A percentile compares a stretch with the other conserved stretches of the same genome.
Conservation (phyloP, 331 rosid genomes). For the Pyracantha coccinea region DNA sequence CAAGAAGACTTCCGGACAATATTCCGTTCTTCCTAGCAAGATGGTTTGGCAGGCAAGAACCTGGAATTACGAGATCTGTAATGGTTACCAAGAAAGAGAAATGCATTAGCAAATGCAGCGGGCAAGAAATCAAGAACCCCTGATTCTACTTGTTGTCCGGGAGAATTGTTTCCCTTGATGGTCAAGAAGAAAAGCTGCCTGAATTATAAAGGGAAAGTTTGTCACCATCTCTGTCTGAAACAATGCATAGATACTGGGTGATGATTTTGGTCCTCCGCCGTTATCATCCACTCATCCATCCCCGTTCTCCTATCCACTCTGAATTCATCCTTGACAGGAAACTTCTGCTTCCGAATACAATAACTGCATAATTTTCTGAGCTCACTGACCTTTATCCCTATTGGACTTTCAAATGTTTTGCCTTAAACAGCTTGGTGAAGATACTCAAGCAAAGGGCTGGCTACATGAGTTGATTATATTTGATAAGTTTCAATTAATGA, state of each 20-base stretch:
- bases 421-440: no score
- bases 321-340: constrained; percentile 45
- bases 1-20: constrained; percentile 36
- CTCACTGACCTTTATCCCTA: constrained; percentile 15
- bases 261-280: constrained; percentile 28
- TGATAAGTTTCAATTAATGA: no score
- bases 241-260: constrained; percentile 59
- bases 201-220: constrained; percentile 68
- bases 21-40: constrained; percentile 36
- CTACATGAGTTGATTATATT: no score
- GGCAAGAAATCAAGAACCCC: constrained; percentile 61
- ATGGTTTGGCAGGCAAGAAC: constrained; percentile 42
- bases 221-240: constrained; percentile 86
- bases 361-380: constrained; percentile 62
- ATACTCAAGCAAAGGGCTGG: no score
- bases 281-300: constrained; percentile 46
- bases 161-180: constrained; percentile 74
- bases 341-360: constrained; percentile 75
- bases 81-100: constrained; percentile 27
- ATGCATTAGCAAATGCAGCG: constrained; percentile 57
- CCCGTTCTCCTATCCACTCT: constrained; percentile 55
- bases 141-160: constrained; percentile 61
- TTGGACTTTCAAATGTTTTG: no score
- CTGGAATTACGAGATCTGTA: constrained; percentile 20
- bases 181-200: constrained; percentile 67